Base-by-base conservation (phyloP, 1,284 basidiomycete species). In the Kalmanozyma brasiliensis region DNA sequence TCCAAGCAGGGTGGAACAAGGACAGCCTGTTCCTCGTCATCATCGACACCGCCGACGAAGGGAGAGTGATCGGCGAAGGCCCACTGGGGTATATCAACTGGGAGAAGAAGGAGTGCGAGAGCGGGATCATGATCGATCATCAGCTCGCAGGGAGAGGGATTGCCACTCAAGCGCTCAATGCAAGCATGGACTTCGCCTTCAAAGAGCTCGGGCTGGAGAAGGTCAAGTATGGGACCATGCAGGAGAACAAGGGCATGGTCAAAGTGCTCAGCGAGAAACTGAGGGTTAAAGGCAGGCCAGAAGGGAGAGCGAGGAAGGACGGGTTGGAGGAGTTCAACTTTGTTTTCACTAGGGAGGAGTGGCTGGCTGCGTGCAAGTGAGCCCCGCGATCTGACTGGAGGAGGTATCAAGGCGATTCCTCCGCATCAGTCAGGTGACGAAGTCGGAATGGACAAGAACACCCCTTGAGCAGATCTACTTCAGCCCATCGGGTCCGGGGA, bases 131-230 rank as follows among this genome's bases (percentile, higher is more conserved):
- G 64, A 14, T 67, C 3, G 58, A 62, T 19, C 52, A 56, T 19
- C 37, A 58, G 20, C n/a, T 35, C 1, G 8, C 22, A 0, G 58
- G 57, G 0, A 56, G 61, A 22, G 57, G 52, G 7, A 19, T 61
- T 2, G 58, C 58, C 2, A 58, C 58, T 1, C 51, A 41, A 17
- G 64, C 51, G 22, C 20, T 67, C 10, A 61, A 67, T 23, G 29
- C 40, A 1, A 49, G 37, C n/a, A 57, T 61, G 49, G 64, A 67
- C 14, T 67, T 57, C 33, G 64, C 64, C 0, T 67, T 67, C 37
- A 61, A 30, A 7, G 38, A 47, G 20, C 32, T 67, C 2, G 49
- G 42, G n/a, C n/a, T 67, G 20, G 40, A 57, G 2, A 33, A 30
- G 8, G 32, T 62, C 14, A 56, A 45, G 20, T 67, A 57, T 13